Evolutionary conservation across 73 alveolate genomes (phyloP).

Genomic region (Tetrahymena elliotti): DNA sequence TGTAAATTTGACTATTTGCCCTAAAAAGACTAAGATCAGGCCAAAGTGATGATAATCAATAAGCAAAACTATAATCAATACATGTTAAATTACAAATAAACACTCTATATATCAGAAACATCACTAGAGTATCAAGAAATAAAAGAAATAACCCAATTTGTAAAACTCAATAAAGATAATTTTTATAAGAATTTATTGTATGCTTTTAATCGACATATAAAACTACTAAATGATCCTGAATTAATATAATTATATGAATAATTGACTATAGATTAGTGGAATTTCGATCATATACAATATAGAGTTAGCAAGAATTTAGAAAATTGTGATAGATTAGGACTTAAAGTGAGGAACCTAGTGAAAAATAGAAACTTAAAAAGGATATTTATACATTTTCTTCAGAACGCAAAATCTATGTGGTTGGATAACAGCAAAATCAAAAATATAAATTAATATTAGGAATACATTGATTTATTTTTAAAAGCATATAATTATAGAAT

Average conservation of each 20-base stretch:
- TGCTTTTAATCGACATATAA: background rate
- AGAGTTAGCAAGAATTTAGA: background rate
- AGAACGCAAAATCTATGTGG: background rate
- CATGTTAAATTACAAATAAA: background rate
- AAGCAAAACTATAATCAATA: too few relatives aligned
- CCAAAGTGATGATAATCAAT: background rate
- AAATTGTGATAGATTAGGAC: background rate
- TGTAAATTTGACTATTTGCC: background rate
- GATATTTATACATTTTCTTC: background rate
- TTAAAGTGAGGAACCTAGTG: background rate
- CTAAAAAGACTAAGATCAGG: background rate
- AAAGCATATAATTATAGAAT: background rate
- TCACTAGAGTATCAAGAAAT: background rate
- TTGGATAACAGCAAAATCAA: background rate
- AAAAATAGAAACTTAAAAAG: background rate
- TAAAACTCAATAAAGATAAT: background rate
- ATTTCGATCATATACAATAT: background rate
- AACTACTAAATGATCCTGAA: background rate
- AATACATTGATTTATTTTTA: background rate
- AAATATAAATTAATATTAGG: background rate
- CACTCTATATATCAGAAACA: background rate
- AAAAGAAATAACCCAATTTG: background rate
- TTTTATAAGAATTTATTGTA: background rate
- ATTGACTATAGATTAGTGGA: background rate
- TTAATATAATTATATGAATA: background rate